Conservation (phyloP, 2,329 filamentous ascomycete genomes). For the Chalaropsis thielavioides region DNA sequence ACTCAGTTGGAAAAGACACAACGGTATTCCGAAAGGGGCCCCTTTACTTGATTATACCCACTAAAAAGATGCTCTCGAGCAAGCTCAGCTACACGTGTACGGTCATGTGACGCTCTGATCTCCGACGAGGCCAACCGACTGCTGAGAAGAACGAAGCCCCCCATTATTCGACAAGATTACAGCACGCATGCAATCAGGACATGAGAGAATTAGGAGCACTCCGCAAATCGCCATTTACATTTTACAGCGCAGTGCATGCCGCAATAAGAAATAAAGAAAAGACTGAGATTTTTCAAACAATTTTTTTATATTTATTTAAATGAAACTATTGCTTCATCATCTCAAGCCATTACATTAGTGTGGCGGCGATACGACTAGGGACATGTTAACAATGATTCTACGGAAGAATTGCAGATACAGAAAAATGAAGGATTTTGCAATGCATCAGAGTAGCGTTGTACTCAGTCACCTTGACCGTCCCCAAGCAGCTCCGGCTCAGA, state of each 20-base stretch:
- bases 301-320: too few species aligned
- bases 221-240: neutral
- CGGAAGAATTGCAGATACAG: too few species aligned
- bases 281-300: too few species aligned
- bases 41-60: constrained; percentile 16
- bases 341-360: too few species aligned
- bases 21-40: constrained; percentile 12
- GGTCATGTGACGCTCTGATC: neutral
- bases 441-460: constrained; percentile 52
- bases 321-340: too few species aligned
- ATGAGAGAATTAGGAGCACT: neutral
- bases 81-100: constrained; percentile 4
- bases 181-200: neutral
- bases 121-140: neutral
- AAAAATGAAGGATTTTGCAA: neutral
- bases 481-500: constrained; percentile 33
- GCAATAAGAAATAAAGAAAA: too few species aligned
- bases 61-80: constrained; percentile 11
- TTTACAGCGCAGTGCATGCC: neutral
- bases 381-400: too few species aligned
- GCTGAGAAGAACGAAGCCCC: neutral
- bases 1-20: constrained; percentile 13
- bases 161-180: neutral
- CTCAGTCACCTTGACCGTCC: constrained; percentile 49
- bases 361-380: too few species aligned